Evolutionary conservation across 345 rosid genomes (phyloP).

Genomic region (Raphanus raphanistrum): DNA sequence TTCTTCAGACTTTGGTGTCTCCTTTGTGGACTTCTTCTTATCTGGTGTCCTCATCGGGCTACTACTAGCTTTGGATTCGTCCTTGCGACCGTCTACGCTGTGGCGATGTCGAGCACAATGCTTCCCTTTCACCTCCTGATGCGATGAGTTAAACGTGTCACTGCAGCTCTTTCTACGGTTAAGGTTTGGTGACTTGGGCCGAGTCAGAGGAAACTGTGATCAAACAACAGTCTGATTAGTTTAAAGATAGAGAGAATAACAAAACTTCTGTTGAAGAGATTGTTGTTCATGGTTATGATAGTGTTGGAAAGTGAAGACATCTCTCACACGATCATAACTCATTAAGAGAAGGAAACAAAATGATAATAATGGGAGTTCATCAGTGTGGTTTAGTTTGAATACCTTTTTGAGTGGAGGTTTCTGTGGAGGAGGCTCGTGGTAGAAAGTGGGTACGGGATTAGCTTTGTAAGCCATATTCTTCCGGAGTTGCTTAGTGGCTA

Average conservation of each 20-base stretch:
- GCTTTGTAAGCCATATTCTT: conserved; percentile 83
- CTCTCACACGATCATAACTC: neutral
- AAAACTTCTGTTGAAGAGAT: neutral
- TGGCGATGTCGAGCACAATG: conserved; percentile 64
- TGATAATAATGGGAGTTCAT: no score
- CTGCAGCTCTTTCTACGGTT: conserved; percentile 84
- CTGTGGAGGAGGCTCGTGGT: conserved; percentile 85
- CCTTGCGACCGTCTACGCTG: conserved; percentile 59
- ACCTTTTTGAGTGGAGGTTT: conserved; percentile 85
- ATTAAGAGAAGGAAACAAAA: conserved; percentile 6
- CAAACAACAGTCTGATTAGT: conserved; percentile 4
- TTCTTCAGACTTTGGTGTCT: conserved; percentile 22
- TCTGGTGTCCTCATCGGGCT: conserved; percentile 29
- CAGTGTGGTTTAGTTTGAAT: neutral
- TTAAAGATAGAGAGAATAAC: conserved; percentile 7
- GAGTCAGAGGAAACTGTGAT: conserved; percentile 77
- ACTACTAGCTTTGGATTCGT: conserved; percentile 27
- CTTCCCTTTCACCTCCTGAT: conserved; percentile 54
- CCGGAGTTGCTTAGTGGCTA: conserved; percentile 81
- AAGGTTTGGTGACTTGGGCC: conserved; percentile 70
- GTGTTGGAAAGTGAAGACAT: neutral
- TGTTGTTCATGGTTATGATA: neutral
- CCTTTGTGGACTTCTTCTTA: conserved; percentile 24
- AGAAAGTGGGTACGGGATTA: conserved; percentile 87
- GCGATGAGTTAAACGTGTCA: conserved; percentile 51